phyloP scores from a whole-genome alignment of 495 filamentous ascomycete genomes.

The Penicillium soppii region DNA sequence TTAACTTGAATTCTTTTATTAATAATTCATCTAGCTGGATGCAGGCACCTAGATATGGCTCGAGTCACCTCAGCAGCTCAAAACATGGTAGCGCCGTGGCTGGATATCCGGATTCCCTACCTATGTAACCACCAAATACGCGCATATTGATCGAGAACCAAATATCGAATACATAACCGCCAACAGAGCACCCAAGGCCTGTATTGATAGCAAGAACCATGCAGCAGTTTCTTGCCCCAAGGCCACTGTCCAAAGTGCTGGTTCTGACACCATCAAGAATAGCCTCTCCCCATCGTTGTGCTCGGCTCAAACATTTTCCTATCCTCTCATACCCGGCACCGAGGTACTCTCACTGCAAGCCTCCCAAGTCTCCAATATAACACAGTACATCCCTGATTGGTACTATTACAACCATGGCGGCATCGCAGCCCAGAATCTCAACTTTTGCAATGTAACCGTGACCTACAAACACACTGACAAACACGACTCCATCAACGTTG shows the following conservation, averaged over 20 bases:
- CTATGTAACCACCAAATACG: too few relatives aligned
- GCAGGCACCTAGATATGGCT: too few relatives aligned
- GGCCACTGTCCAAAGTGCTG: neutral
- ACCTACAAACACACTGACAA: conserved; percentile 42
- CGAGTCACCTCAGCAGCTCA: too few relatives aligned
- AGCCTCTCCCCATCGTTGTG: neutral
- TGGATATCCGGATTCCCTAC: too few relatives aligned
- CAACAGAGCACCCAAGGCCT: too few relatives aligned
- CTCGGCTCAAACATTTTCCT: neutral
- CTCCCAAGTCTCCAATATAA: neutral
- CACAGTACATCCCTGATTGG: neutral
- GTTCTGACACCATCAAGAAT: neutral
- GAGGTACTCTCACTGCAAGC: neutral
- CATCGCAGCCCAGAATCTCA: neutral
- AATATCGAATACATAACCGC: neutral
- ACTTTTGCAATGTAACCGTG: conserved; percentile 47
- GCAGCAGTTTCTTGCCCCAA: neutral
- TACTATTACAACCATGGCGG: neutral
- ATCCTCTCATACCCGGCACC: neutral
- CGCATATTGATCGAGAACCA: too few relatives aligned
- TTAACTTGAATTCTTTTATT: neutral
- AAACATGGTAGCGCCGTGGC: too few relatives aligned
- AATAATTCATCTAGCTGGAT: neutral
- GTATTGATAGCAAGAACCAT: neutral
- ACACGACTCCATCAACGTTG: conserved; percentile 34